A percentile compares a stretch with the other conserved stretches of the same genome.
Evolutionary conservation across 179 eudicot genomes (phyloP).

Genomic region (Dionaea muscipula): DNA sequence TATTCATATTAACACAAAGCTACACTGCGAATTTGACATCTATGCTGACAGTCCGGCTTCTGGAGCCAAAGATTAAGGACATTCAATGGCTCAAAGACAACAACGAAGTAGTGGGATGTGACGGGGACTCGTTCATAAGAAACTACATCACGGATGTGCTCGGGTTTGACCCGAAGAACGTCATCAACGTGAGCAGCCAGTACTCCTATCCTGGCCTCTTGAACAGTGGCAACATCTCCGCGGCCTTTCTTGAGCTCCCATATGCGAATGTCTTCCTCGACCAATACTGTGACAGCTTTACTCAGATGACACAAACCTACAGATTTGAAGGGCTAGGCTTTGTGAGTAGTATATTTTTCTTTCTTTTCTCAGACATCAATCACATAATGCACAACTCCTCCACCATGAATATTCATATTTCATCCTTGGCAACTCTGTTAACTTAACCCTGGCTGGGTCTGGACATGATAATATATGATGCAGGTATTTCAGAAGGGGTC

Average conservation of each 20-base stretch:
- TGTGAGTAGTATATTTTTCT: too few relatives aligned
- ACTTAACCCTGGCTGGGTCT: background rate
- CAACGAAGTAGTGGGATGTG: constrained; percentile 23
- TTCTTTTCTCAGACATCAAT: too few relatives aligned
- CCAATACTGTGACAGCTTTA: constrained; percentile 28
- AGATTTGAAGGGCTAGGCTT: constrained; percentile 35
- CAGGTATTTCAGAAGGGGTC: constrained; percentile 38
- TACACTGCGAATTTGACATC: constrained; percentile 38
- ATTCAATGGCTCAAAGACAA: constrained; percentile 16
- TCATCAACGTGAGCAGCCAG: background rate
- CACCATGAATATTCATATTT: too few relatives aligned
- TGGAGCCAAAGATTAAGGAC: constrained; percentile 20
- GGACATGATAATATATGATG: background rate
- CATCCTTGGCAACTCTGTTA: background rate
- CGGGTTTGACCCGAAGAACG: constrained; percentile 10
- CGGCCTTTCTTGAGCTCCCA: constrained; percentile 26
- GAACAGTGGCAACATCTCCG: constrained; percentile 16
- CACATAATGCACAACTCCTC: background rate
- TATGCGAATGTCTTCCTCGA: constrained; percentile 21
- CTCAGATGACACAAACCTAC: constrained; percentile 13
- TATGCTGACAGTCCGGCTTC: constrained; percentile 32
- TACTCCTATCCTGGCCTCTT: constrained; percentile 14
- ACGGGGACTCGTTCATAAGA: constrained; percentile 11
- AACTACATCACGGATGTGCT: constrained; percentile 19
- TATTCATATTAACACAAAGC: constrained; percentile 29